Conservation (phyloP, 2,329 filamentous ascomycete species). For the Pseudopithomyces chartarum region DNA sequence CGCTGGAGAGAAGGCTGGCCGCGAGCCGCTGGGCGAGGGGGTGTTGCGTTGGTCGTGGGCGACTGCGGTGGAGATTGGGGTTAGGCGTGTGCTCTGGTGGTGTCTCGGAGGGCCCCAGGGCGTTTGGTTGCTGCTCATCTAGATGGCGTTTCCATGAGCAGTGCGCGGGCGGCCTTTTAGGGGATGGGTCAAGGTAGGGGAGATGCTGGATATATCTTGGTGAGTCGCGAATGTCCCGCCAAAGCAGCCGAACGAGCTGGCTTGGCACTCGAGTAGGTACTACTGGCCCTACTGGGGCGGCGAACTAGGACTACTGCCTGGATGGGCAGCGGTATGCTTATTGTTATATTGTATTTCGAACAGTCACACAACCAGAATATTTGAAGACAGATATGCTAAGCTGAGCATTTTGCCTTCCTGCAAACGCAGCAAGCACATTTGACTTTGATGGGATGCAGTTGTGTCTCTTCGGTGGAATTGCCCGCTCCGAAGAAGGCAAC, state of each 20-base stretch:
- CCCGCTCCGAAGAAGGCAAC: conserved; percentile 1
- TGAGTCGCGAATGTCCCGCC: conserved; percentile 10
- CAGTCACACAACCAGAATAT: neutral
- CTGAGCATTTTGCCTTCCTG: neutral
- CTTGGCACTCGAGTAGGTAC: neutral
- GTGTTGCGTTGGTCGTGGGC: conserved; percentile 51
- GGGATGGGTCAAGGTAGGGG: conserved; percentile 21
- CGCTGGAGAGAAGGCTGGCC: conserved; percentile 57
- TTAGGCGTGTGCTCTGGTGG: conserved; percentile 61
- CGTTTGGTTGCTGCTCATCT: conserved; percentile 59
- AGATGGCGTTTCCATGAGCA: conserved; percentile 49
- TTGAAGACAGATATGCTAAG: neutral
- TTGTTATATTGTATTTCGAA: neutral
- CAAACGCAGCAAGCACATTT: neutral
- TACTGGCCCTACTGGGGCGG: too few relatives aligned
- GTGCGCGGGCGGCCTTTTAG: conserved; percentile 35
- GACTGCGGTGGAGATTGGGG: conserved; percentile 61
- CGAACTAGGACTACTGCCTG: neutral
- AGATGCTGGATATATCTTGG: conserved; percentile 15
- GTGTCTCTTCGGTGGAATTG: neutral
- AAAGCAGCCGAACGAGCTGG: neutral
- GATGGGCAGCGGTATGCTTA: too few relatives aligned
- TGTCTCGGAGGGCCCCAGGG: conserved; percentile 62
- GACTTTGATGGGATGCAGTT: neutral
- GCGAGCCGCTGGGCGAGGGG: conserved; percentile 56